phyloP scores from a whole-genome alignment of 306 rosid species.

The Quercus variabilis region DNA sequence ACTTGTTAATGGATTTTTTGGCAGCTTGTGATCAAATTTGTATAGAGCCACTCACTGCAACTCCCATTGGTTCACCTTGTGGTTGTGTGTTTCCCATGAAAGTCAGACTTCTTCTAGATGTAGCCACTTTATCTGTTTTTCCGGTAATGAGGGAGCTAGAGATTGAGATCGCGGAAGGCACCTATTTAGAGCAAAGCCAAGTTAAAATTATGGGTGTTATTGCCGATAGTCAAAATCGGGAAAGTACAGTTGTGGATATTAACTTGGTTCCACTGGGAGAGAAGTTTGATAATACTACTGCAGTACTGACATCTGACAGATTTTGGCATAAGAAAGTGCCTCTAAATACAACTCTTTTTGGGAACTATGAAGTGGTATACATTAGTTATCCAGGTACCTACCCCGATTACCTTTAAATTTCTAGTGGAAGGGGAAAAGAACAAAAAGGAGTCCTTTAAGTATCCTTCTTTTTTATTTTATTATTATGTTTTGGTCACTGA shows the following conservation, averaged over 20 bases:
- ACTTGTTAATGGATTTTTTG: slow-evolving; percentile 12
- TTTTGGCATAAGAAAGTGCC: slow-evolving; percentile 76
- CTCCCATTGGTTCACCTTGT: slow-evolving; percentile 93
- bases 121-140: slow-evolving; percentile 67
- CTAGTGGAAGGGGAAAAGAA: background rate
- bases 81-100: slow-evolving; percentile 96
- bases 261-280: slow-evolving; percentile 89
- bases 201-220: slow-evolving; percentile 94
- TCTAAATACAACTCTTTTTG: slow-evolving; percentile 67
- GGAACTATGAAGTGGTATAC: slow-evolving; percentile 59
- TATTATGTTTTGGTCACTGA: slow-evolving; percentile 35
- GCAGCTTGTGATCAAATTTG: slow-evolving; percentile 87
- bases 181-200: slow-evolving; percentile 86
- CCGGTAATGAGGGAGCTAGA: slow-evolving; percentile 80
- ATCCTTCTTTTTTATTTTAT: slow-evolving; percentile 15
- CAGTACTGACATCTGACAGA: slow-evolving; percentile 56
- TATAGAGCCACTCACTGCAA: slow-evolving; percentile 66
- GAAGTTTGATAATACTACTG: slow-evolving; percentile 81
- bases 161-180: slow-evolving; percentile 80
- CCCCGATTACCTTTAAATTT: slow-evolving; percentile 9
- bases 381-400: slow-evolving; percentile 75
- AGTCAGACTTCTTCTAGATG: slow-evolving; percentile 71
- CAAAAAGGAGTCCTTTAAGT: background rate
- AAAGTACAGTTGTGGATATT: slow-evolving; percentile 68
- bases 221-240: slow-evolving; percentile 78